Percentiles rank a stretch among this genome's conserved stretches.
These are phyloP conservation scores for Stagonosporopsis tanaceti DNA, from an alignment of 2,329 filamentous ascomycete species.

Conservation along the genomic window DNA sequence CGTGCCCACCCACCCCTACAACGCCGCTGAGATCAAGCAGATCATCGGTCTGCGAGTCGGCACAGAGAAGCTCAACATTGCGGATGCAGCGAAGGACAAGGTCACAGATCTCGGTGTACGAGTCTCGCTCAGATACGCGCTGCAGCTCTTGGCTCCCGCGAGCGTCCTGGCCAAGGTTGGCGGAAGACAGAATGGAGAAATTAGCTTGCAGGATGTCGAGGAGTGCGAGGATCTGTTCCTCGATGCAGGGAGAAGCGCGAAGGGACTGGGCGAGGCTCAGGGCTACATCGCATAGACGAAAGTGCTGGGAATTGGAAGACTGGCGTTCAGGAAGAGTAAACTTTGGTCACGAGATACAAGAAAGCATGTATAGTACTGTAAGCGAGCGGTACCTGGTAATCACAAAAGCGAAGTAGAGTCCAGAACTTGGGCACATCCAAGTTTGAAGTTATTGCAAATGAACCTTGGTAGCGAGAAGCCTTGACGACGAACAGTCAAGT, in stretches of 20 bases:
- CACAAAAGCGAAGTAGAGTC: background rate
- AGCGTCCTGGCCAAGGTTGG: constrained; percentile 86
- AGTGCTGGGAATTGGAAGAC: constrained; percentile 18
- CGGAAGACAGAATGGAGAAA: constrained; percentile 56
- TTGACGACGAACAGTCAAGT: background rate
- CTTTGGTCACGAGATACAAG: constrained; percentile 1
- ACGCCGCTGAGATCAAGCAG: constrained; percentile 85
- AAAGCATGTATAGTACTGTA: constrained; percentile 9
- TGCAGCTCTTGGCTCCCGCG: constrained; percentile 88
- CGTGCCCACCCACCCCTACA: constrained; percentile 91
- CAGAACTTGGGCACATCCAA: background rate
- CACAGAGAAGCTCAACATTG: constrained; percentile 81
- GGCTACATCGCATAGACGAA: constrained; percentile 47
- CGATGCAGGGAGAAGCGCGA: constrained; percentile 59
- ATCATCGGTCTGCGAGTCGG: constrained; percentile 87
- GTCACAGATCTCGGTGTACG: constrained; percentile 86
- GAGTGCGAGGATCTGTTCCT: constrained; percentile 58
- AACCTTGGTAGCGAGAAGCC: background rate
- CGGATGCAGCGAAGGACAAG: constrained; percentile 84
- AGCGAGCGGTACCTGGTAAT: background rate
- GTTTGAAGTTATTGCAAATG: background rate
- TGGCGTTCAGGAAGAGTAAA: background rate
- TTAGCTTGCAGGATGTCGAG: constrained; percentile 64
- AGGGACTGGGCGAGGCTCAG: constrained; percentile 35
- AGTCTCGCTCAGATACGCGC: constrained; percentile 89